Evolutionary conservation across 176 grass and related monocot genomes (phyloP).

Genomic region (Olyra latifolia): DNA sequence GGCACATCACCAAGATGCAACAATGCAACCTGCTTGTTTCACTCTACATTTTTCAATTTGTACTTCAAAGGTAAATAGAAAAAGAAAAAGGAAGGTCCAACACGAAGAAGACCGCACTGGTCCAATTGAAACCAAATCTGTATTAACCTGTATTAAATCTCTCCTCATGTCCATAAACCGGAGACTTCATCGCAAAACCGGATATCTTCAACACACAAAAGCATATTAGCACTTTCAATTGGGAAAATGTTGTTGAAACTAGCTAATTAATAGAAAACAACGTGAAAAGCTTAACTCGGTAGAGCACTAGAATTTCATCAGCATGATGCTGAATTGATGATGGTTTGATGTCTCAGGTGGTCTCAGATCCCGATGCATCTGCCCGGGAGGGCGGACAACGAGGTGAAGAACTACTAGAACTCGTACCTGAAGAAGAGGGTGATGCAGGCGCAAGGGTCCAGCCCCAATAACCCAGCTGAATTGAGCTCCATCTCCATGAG

Average conservation of each 20-base stretch:
- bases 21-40: not conserved
- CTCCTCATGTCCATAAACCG: not conserved
- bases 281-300: too few species aligned
- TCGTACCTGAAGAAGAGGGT: conserved; percentile 85
- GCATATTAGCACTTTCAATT: not conserved
- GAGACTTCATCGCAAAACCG: not conserved
- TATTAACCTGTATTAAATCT: not conserved
- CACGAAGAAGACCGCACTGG: not conserved
- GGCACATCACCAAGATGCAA: not conserved
- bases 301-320: too few species aligned
- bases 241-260: not conserved
- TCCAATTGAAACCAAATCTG: not conserved
- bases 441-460: conserved; percentile 46
- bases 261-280: too few species aligned
- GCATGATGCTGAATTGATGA: not conserved
- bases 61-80: not conserved
- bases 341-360: conserved; percentile 54
- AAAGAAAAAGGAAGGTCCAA: not conserved
- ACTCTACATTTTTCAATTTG: not conserved
- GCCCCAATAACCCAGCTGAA: conserved; percentile 36
- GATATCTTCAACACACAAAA: not conserved
- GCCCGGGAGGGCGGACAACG: conserved; percentile 82
- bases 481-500: conserved; percentile 37
- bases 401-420: conserved; percentile 95
- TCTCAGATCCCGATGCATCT: conserved; percentile 89